phyloP scores from a whole-genome alignment of 2,329 filamentous ascomycete genomes.

The Orbilia brochopaga region DNA sequence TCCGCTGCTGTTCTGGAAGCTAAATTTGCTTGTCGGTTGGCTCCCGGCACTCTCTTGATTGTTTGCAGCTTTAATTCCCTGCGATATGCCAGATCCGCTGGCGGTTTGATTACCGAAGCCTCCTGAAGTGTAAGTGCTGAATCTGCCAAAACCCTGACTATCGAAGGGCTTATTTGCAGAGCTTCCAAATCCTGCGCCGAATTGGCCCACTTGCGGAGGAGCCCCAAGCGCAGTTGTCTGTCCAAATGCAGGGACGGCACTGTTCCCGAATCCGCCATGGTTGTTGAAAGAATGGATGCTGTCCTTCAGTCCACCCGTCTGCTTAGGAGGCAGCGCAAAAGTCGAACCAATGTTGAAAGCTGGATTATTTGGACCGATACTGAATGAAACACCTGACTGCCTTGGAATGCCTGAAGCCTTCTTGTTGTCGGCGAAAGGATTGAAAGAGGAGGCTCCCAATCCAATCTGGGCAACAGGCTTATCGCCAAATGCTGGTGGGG shows the following conservation, averaged over 20 bases:
- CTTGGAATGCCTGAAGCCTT: neutral
- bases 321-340: neutral
- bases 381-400: neutral
- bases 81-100: neutral
- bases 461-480: neutral
- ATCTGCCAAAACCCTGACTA: neutral
- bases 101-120: neutral
- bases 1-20: neutral
- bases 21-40: neutral
- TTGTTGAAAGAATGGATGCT: neutral
- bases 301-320: neutral
- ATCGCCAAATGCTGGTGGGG: neutral
- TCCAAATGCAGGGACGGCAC: neutral
- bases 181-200: neutral
- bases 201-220: neutral
- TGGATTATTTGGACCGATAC: neutral
- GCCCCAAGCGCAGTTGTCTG: neutral
- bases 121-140: neutral
- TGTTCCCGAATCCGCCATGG: neutral
- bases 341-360: neutral
- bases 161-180: neutral
- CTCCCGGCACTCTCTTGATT: neutral
- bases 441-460: neutral
- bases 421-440: neutral
- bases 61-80: too few species aligned